Conservation (phyloP, 768 basidiomycete species). For the Xerocomus spinulosus region DNA sequence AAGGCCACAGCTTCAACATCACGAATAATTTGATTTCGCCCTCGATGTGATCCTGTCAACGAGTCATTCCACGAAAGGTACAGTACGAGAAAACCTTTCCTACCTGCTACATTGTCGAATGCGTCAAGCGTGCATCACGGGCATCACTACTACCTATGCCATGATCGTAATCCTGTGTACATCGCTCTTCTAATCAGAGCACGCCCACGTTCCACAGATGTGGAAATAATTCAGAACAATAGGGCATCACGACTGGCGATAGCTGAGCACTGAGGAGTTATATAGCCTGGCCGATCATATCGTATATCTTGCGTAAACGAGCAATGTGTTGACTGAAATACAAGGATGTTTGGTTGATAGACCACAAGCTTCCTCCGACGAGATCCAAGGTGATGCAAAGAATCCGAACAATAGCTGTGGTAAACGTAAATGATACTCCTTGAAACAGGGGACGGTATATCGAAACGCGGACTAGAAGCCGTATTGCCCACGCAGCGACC, state of each 20-base stretch:
- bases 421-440: conserved; percentile 3
- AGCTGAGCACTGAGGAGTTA: neutral
- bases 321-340: conserved; percentile 12
- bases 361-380: neutral
- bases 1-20: neutral
- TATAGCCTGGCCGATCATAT: neutral
- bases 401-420: neutral
- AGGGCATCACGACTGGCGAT: too few relatives aligned
- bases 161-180: neutral
- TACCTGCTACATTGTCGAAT: neutral
- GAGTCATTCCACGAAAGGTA: neutral
- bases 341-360: conserved; percentile 20
- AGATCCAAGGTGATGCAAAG: neutral
- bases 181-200: too few relatives aligned
- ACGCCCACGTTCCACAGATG: neutral
- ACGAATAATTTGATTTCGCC: neutral
- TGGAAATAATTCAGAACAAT: neutral
- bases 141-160: neutral
- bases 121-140: neutral
- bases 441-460: neutral
- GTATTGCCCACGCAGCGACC: neutral
- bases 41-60: neutral
- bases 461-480: neutral
- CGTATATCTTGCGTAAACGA: neutral
- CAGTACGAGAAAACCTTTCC: neutral